These are phyloP conservation scores for Chlorencoelia australis DNA, from an alignment of 2,329 filamentous ascomycete genomes.

Conservation along the genomic window DNA sequence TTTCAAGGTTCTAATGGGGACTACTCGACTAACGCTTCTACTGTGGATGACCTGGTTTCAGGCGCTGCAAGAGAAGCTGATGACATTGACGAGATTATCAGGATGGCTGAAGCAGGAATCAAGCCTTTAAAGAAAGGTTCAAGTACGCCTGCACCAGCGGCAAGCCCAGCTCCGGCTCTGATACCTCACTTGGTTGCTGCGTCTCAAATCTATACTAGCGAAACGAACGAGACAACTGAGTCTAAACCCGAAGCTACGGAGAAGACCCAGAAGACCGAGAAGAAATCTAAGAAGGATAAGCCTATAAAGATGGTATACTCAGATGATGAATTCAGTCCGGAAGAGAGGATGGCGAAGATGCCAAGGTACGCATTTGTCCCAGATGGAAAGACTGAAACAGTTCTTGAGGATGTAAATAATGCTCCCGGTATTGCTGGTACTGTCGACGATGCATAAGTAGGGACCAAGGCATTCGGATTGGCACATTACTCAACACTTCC, in stretches of 20 bases:
- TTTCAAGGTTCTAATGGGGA: constrained; percentile 26
- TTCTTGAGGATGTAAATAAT: constrained; percentile 19
- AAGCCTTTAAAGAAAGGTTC: constrained; percentile 35
- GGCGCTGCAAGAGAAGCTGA: constrained; percentile 39
- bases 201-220: neutral
- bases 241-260: constrained; percentile 25
- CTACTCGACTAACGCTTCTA: constrained; percentile 31
- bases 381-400: constrained; percentile 27
- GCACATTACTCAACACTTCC: no score
- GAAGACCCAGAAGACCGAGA: constrained; percentile 40
- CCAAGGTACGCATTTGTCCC: constrained; percentile 63
- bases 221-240: no score
- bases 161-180: constrained; percentile 1
- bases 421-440: constrained; percentile 18
- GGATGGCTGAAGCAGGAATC: constrained; percentile 53
- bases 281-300: constrained; percentile 56
- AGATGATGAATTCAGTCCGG: constrained; percentile 69
- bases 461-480: no score
- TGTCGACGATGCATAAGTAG: no score
- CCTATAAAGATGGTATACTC: constrained; percentile 72
- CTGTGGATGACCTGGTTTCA: constrained; percentile 39
- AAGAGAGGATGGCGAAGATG: constrained; percentile 79
- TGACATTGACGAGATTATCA: constrained; percentile 55
- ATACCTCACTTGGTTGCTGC: no score
- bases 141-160: constrained; percentile 30